Evolutionary conservation across 345 rosid species (phyloP), one percentile per base, ranked within the genome.

Genomic region (Pistacia integerrima): DNA sequence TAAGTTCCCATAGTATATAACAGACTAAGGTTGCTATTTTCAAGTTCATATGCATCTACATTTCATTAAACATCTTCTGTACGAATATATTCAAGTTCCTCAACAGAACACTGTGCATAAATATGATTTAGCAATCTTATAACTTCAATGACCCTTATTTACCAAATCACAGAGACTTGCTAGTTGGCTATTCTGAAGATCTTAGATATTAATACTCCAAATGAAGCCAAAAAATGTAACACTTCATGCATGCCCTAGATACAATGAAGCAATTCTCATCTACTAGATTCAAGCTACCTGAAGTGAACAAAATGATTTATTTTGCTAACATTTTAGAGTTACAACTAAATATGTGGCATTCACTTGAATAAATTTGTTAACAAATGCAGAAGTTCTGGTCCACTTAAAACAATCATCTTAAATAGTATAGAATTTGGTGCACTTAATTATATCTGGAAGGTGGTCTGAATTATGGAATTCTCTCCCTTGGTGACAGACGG

Each of bases 401-500:
- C 59, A 69, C 46, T 69, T 52, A 20, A 69, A 52, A 46, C 75
- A 41, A 38, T 71, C 30, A 58, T 58, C 51, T 56, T 30, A 41
- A 20, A 58, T 44, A 12, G 48, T 48, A 13, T 46, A 25, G 17
- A 60, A 38, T 65, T 65, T 48, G 18, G 14, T 41, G 38, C 17
- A 20, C 65, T 68, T 49, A 17, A 18, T 64, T 69, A 48, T 48
- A 63, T 72, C 66, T 57, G 70, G 66, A 73, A 46, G 59, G 25
- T 46, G 52, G 69, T 71, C 59, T 64, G 49, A 77, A 5, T 33
- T 41, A 46, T 28, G 46, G 36, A 77, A 20, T 74, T 56, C 3
- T 69, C 60, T 65, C 67, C 33, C 60, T 75, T 68, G 52, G 17
- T 69, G 71, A 72, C 89, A 95, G 98, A 95, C 99, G 71, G 99